Conservation (phyloP, 192 early-diverging fungal genomes). For the Spizellomyces sp. region DNA sequence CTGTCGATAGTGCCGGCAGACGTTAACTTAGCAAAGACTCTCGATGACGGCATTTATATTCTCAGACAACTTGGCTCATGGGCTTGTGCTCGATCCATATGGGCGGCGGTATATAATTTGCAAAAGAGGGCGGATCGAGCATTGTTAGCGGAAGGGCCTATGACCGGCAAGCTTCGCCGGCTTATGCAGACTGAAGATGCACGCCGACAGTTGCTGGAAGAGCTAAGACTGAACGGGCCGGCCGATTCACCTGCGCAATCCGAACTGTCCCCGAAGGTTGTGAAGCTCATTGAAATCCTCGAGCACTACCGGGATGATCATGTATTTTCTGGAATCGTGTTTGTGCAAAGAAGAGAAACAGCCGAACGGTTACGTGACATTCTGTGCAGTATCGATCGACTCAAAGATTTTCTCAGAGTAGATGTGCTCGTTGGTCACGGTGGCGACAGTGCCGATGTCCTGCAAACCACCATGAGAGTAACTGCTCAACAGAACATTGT, state of each 20-base stretch:
- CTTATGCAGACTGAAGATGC: background rate
- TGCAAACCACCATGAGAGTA: constrained; percentile 29
- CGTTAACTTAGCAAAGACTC: constrained; percentile 44
- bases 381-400: constrained; percentile 52
- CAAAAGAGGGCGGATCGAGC: constrained; percentile 4
- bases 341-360: constrained; percentile 73
- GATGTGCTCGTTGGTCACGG: constrained; percentile 66
- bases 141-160: background rate
- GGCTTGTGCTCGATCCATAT: constrained; percentile 75
- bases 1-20: constrained; percentile 6
- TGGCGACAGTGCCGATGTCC: constrained; percentile 1
- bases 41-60: constrained; percentile 42
- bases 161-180: background rate
- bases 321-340: constrained; percentile 84
- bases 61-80: constrained; percentile 73
- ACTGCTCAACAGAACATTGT: constrained; percentile 64
- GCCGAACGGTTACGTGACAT: constrained; percentile 62
- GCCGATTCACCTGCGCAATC: background rate
- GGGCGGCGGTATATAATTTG: constrained; percentile 35
- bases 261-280: constrained; percentile 69
- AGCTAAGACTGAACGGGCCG: background rate
- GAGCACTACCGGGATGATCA: constrained; percentile 43
- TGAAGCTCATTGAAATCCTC: constrained; percentile 66
- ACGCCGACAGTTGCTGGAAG: background rate
- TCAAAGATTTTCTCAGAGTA: constrained; percentile 47